Evolutionary conservation across 2,329 filamentous ascomycete species (phyloP), one percentile per base, ranked within the genome.

Genomic region (Fusarium drepaniforme): DNA sequence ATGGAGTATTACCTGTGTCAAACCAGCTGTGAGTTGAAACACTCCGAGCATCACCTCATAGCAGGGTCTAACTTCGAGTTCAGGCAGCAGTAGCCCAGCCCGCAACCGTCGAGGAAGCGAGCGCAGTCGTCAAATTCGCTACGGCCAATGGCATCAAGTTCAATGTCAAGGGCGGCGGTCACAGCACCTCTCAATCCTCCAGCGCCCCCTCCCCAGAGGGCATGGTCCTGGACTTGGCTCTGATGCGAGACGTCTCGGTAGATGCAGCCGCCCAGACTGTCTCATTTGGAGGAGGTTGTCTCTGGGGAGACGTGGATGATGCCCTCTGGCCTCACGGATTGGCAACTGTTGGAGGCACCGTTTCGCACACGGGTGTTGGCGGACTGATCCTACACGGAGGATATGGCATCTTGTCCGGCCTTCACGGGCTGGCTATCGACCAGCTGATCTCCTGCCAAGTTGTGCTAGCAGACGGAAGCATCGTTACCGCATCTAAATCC

Each of bases 301-400:
- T 84, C 3, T 90, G 89, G 88, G 82, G 81, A 65, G 87, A 90
- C 75, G 86, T 91, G 15, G 89, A 92, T 72, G 80, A 83, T 8
- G 86, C 86, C 0, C 86, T 86, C 0, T 87, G 83, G 62, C 80
- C 85, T 58, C 81, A 89, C 75, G 85, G 85, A 0, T 84, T 92
- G 4, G 90, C 89, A 3, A 89, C 89, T 1, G 88, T 91, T 0
- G 90, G 90, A 11, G 91, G 91, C 4, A 91, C 90, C 0, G 89
- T 92, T 12, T 89, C 89, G 49, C 88, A 92, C 72, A 92, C 90
- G 1, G 90, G 91, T 8, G 88, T 92, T 8, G 90, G 89, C 3
- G 91, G 89, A 0, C 82, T 92, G 16, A 86, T 87, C 0, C 79
- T 91, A 1, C 89, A 89, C 1, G 90, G 90, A 28, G 90, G 90